Base-by-base conservation (phyloP, 2,329 filamentous ascomycete genomes). In the Trichoderma sp. region DNA sequence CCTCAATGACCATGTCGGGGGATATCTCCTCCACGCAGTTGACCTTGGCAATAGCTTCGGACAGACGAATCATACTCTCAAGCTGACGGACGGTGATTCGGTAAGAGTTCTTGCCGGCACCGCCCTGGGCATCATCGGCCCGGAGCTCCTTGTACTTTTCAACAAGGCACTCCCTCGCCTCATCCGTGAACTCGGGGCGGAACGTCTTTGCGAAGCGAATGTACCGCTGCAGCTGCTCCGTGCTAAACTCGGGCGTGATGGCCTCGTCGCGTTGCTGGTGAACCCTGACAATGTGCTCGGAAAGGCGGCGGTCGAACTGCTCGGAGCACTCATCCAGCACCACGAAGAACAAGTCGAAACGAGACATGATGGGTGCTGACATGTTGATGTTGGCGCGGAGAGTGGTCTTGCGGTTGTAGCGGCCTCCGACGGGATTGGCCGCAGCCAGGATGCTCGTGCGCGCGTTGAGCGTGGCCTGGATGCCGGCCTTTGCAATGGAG, bases 281-380 rank as follows among this genome's bases (percentile, higher is more conserved):
- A 64, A 99, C 90, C 66, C 88, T 88, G 67, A 99, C 94, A 73
- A 99, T 99, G 77, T 99, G 95, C 73, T 94, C 87, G 2, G 95
- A 95, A 4, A 99, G 84, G 74, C 96, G 92, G 64, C 93, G 90
- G 75, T 99, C 95, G 41, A 96, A 88, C 45, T 85, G 80, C 79
- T 98, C 94, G 74, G 97, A 96, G 76, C 94, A 98, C 73, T 99
- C 95, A 75, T 99, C 95, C 0, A 98, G 85, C 28, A 99, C 90
- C 61, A 99, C 93, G 74, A 99, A 99, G 84, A 99, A 99, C 10
- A 99, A 83, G 81, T 99, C 95, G 78, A 99, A 99, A 82, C 95
- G 91, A 61, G 92, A 97, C 95, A 99, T 99, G 81, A 99, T 99
- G 66, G 95, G 95, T 1, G 95, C 95, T 28, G 90, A 94, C 91